Evolutionary conservation across 148 eudicot genomes (phyloP), one percentile per base, ranked within the genome.

Genomic region (Drosera capensis): DNA sequence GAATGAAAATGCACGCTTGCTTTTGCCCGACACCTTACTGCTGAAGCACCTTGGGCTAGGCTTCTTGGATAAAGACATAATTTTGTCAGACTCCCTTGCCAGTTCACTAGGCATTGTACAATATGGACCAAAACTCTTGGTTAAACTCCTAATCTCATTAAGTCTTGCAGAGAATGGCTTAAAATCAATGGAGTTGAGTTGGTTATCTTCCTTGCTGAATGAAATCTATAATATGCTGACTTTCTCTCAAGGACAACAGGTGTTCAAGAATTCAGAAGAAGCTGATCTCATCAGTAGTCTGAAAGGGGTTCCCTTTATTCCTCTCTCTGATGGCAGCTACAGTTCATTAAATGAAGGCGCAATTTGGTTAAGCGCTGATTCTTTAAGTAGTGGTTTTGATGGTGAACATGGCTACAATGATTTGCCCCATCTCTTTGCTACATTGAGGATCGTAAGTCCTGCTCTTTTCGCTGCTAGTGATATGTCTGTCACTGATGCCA

Each of bases 1-100:
- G 95, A 70, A 66, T 54, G 76, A 78, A 42, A 69, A 75, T 53
- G 71, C 82, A 30, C 75, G 60, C 36, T 45, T 57, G 37, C 78
- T 90, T 42, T 67, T 90, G 57, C 71, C 95, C 21, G 80, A 74
- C 60, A 59, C 59, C 45, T 70, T 70, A 58, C 68, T 84, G 36
- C 69, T 20, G 15, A 67, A 78, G 65, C 87, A 78, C 60, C 78
- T 90, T 55, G 99, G 93, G 46, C 71, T 90, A 55, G 76, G 85
- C 13, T 65, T 73, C 58, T 64, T 90, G 56, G 62, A 84, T 49
- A 78, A 67, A 48, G 79, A 80, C 52, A 73, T 75, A 26, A 51
- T 46, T 43, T 45, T 90, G 56, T 59, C 99, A 0, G 95, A 90
- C 59, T 48, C 76, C 11, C 70, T 90, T 54, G 93, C 99, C 37